These are phyloP conservation scores for Thelephora ganbajun DNA, from an alignment of 768 basidiomycete genomes.

Conservation along the genomic window DNA sequence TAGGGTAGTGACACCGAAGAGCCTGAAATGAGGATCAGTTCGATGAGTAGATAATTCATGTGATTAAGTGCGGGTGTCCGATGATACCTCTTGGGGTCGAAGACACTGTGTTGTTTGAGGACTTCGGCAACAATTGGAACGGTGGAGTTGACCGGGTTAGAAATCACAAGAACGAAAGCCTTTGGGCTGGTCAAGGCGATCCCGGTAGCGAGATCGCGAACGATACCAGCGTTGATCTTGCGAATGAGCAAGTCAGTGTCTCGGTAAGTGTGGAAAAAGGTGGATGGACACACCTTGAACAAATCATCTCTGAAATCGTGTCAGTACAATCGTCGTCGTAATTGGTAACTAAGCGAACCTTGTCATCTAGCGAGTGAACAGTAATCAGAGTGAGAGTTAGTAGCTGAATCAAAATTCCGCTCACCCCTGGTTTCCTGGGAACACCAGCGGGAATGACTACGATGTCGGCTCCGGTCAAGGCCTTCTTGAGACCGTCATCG, in stretches of 20 bases:
- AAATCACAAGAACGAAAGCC: slow-evolving; percentile 91
- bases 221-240: slow-evolving; percentile 96
- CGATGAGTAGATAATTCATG: slow-evolving; percentile 1
- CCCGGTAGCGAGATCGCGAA: slow-evolving; percentile 82
- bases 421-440: slow-evolving; percentile 85
- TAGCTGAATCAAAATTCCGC: slow-evolving; percentile 16
- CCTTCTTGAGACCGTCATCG: slow-evolving; percentile 72
- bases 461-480: slow-evolving; percentile 73
- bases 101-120: slow-evolving; percentile 84
- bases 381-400: slow-evolving; percentile 1
- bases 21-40: slow-evolving; percentile 26
- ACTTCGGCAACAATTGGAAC: slow-evolving; percentile 95
- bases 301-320: slow-evolving; percentile 62
- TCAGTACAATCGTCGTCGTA: slow-evolving; percentile 4
- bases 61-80: background rate
- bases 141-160: slow-evolving; percentile 99
- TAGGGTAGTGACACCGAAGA: slow-evolving; percentile 96
- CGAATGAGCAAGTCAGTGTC: slow-evolving; percentile 3
- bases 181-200: slow-evolving; percentile 77
- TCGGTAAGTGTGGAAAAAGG: background rate
- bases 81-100: slow-evolving; percentile 76
- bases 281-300: slow-evolving; percentile 57
- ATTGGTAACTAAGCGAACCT: slow-evolving; percentile 20
- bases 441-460: slow-evolving; percentile 96
- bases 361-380: slow-evolving; percentile 26